Evolutionary conservation across 495 filamentous ascomycete species (phyloP), one percentile per base, ranked within the genome.

Genomic region (Aspergillus avenaceus): DNA sequence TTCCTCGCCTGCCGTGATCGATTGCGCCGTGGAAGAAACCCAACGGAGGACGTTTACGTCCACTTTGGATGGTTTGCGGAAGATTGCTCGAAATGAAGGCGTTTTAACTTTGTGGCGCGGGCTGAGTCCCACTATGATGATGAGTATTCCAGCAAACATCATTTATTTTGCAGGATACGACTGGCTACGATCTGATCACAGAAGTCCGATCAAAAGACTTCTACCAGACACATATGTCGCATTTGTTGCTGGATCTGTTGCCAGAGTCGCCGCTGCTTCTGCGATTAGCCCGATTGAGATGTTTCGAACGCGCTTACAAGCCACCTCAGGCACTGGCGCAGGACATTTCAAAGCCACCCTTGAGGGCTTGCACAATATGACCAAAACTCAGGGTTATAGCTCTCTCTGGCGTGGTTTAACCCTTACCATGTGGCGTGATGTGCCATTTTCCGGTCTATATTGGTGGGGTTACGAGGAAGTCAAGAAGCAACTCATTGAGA

Each of bases 111-210:
- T 98, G 42, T 98, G 93, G 93, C 83, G 93, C 28, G 93, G 93
- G 5, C 77, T 98, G 2, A 91, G 87, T 16, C 90, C 95, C 8
- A 98, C 95, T 1, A 69, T 98, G 34, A 79, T 88, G 58, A 98
- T 98, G 93, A 84, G 92, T 3, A 81, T 98, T 25, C 93, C 93
- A 0, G 90, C 82, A 28, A 98, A 98, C 66, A 91, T 98, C 52
- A 97, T 98, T 51, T 98, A 98, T 69, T 96, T 97, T 59, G 92
- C 93, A 26, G 93, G 92, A n/a, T 98, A 98, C 65, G 93, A 98
- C 60, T 93, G 88, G 83, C 69, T 98, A 51, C 85, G 93, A 12
- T 84, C 71, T 19, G 86, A 86, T 60, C 71, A 75, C 1, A 64
- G 66, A 29, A 90, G 85, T 46, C 91, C 88, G 0, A 77, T 96